These are phyloP conservation scores for Fusarium graminum DNA, from an alignment of 2,329 filamentous ascomycete species.

Conservation along the genomic window DNA sequence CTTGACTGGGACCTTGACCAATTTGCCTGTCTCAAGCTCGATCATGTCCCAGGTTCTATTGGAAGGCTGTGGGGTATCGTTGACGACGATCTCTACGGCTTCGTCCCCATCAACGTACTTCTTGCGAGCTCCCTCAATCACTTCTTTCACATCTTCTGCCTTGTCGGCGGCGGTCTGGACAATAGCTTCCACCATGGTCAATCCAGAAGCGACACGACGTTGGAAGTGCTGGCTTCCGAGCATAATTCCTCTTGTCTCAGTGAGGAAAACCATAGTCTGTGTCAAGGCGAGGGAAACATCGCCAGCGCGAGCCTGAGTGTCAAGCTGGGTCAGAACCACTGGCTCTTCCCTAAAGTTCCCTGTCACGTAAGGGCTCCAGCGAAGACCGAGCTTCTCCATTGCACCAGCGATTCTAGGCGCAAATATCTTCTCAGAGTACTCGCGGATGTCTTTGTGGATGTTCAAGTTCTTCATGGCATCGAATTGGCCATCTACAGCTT, in stretches of 20 bases:
- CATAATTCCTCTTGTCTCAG: conserved; percentile 49
- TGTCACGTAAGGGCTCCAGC: conserved; percentile 49
- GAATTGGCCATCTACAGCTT: conserved; percentile 47
- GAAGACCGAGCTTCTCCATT: conserved; percentile 42
- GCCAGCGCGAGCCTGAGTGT: conserved; percentile 44
- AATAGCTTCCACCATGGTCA: conserved; percentile 46
- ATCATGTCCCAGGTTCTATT: conserved; percentile 49
- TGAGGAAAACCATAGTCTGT: conserved; percentile 47
- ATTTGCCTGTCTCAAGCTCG: conserved; percentile 44
- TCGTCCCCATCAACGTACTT: conserved; percentile 44
- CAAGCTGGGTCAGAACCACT: conserved; percentile 46
- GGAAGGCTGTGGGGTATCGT: conserved; percentile 34
- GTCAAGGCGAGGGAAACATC: conserved; percentile 47
- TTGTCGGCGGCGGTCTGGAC: conserved; percentile 48
- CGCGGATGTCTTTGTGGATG: conserved; percentile 48
- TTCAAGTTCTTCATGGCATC: conserved; percentile 50
- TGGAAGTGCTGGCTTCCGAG: conserved; percentile 53
- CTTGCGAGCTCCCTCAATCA: conserved; percentile 40
- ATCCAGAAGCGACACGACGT: conserved; percentile 48
- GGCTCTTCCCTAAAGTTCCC: conserved; percentile 30
- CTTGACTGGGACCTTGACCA: conserved; percentile 42
- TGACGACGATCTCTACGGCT: conserved; percentile 43
- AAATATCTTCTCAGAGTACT: conserved; percentile 42
- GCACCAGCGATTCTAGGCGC: conserved; percentile 39
- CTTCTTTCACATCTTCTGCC: conserved; percentile 33